These are phyloP conservation scores for Ilyonectria robusta DNA, from an alignment of 2,329 filamentous ascomycete genomes.

Conservation along the genomic window DNA sequence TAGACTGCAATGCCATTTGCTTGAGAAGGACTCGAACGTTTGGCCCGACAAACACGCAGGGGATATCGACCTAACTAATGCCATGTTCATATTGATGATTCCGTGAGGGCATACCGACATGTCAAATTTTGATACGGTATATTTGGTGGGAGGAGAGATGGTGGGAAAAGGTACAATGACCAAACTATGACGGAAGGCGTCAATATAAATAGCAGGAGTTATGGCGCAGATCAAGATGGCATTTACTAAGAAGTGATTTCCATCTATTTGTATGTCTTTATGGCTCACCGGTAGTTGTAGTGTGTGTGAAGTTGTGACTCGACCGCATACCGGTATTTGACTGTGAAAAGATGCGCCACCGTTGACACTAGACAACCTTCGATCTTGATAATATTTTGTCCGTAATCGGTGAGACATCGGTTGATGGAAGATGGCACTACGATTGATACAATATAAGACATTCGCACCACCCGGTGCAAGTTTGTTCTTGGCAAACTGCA, in stretches of 20 bases:
- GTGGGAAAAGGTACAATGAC: too few relatives aligned
- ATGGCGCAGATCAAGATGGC: neutral
- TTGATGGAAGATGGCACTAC: neutral
- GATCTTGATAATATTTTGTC: neutral
- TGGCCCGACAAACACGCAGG: neutral
- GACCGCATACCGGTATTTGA: neutral
- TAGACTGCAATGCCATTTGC: too few relatives aligned
- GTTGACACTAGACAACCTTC: neutral
- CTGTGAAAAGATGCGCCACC: neutral
- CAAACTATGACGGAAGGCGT: too few relatives aligned
- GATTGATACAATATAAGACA: conserved; percentile 9
- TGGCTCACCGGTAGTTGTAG: neutral
- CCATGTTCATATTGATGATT: too few relatives aligned
- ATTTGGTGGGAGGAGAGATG: too few relatives aligned
- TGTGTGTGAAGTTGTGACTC: neutral
- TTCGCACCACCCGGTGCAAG: conserved; percentile 46
- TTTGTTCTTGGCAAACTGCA: conserved; percentile 41
- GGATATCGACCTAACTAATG: too few relatives aligned
- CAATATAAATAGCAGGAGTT: too few relatives aligned
- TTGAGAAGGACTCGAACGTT: neutral
- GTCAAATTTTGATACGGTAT: too few relatives aligned
- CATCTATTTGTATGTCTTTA: neutral
- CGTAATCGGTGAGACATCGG: neutral
- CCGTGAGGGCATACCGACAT: too few relatives aligned
- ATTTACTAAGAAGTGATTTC: neutral